Percentiles rank a stretch among this genome's conserved stretches.
Conservation (phyloP, 2,329 filamentous ascomycete species). For the Talaromyces sp. region DNA sequence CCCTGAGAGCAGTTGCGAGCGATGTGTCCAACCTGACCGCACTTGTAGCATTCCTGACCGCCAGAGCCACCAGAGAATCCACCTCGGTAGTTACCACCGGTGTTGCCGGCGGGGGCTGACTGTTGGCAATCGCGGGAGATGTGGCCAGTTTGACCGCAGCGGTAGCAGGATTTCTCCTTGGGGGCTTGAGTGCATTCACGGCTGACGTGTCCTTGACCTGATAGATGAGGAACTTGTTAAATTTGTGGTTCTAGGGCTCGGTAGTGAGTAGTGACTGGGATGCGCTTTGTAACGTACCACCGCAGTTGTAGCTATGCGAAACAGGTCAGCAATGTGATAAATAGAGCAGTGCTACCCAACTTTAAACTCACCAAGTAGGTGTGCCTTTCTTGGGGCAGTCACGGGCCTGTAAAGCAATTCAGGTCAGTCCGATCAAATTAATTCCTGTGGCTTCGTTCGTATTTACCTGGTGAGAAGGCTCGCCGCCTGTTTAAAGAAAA, state of each 20-base stretch:
- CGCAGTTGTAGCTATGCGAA: constrained; percentile 68
- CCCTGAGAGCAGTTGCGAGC: constrained; percentile 61
- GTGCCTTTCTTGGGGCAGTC: constrained; percentile 81
- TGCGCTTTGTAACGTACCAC: constrained; percentile 50
- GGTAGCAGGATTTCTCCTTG: constrained; percentile 72
- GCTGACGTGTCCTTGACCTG: constrained; percentile 70
- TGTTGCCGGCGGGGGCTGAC: constrained; percentile 39
- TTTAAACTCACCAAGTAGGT: constrained; percentile 66
- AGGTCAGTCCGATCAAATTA: neutral
- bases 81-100: constrained; percentile 32
- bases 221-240: constrained; percentile 20
- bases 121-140: constrained; percentile 73
- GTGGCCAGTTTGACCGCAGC: constrained; percentile 72
- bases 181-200: constrained; percentile 85
- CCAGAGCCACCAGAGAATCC: constrained; percentile 19
- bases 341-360: neutral
- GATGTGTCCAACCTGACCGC: constrained; percentile 93
- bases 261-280: constrained; percentile 1
- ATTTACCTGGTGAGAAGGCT: constrained; percentile 68
- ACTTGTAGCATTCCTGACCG: constrained; percentile 89
- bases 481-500: constrained; percentile 57
- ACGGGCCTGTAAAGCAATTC: constrained; percentile 55
- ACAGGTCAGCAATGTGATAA: constrained; percentile 15
- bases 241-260: constrained; percentile 17
- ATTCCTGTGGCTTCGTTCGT: constrained; percentile 10